A percentile compares a stretch with the other conserved stretches of the same genome.
Conservation (phyloP, 2,329 filamentous ascomycete species). For the Amauroascus niger region DNA sequence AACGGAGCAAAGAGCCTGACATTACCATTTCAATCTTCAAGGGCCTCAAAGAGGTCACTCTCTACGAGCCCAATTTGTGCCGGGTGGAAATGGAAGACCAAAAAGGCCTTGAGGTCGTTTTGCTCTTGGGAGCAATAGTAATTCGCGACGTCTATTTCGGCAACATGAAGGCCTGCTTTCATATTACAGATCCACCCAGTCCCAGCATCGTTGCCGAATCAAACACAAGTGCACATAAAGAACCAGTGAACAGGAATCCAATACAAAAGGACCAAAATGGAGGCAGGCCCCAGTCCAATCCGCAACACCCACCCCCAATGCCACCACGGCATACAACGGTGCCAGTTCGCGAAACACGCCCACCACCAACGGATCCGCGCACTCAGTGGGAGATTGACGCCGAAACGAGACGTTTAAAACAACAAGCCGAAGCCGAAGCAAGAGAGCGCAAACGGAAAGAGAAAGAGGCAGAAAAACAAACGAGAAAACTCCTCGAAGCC, state of each 20-base stretch:
- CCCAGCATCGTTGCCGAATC: background rate
- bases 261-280: background rate
- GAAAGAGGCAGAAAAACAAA: slow-evolving; percentile 43
- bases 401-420: slow-evolving; percentile 40
- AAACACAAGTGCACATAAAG: background rate
- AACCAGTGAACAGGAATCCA: slow-evolving; percentile 2
- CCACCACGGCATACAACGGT: background rate
- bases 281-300: background rate
- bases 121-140: slow-evolving; percentile 52
- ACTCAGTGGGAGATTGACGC: slow-evolving; percentile 45
- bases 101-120: slow-evolving; percentile 79
- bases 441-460: slow-evolving; percentile 39
- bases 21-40: slow-evolving; percentile 88
- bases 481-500: slow-evolving; percentile 43
- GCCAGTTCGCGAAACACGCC: slow-evolving; percentile 11
- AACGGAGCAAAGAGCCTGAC: slow-evolving; percentile 79
- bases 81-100: slow-evolving; percentile 87
- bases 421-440: slow-evolving; percentile 35
- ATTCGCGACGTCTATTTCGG: slow-evolving; percentile 55
- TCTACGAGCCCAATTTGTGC: slow-evolving; percentile 88
- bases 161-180: slow-evolving; percentile 65
- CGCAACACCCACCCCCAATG: background rate
- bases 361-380: slow-evolving; percentile 39
- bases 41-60: slow-evolving; percentile 63
- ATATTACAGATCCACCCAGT: slow-evolving; percentile 47